Conservation (phyloP, 257 asterid species). For the Solanum pimpinellifolium region DNA sequence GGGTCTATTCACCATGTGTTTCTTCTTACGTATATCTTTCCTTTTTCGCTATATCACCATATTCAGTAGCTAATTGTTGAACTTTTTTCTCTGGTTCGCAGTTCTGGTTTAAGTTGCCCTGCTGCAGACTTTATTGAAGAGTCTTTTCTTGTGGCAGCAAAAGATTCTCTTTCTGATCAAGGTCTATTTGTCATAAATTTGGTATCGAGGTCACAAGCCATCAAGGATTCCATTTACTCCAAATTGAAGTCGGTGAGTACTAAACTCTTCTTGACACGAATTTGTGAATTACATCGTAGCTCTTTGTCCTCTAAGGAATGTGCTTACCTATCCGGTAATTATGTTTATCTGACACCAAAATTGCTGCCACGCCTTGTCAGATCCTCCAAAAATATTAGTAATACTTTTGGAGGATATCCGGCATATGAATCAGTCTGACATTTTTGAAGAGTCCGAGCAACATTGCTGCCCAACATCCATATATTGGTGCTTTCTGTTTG, state of each 20-base stretch:
- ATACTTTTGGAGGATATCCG: not conserved
- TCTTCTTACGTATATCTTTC: not conserved
- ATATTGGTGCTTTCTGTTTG: not conserved
- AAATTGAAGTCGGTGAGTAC: conserved; percentile 49
- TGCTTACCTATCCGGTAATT: not conserved
- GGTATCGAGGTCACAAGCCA: conserved; percentile 71
- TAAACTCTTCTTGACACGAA: too few species aligned
- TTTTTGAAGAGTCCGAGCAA: not conserved
- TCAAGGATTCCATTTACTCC: conserved; percentile 48
- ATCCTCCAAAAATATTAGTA: not conserved
- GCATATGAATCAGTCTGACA: not conserved
- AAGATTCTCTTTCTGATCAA: conserved; percentile 58
- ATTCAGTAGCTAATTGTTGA: not conserved
- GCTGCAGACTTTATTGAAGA: conserved; percentile 72
- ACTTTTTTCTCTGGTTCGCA: conserved; percentile 17
- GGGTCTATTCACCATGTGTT: not conserved
- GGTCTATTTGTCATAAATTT: conserved; percentile 72
- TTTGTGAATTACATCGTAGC: too few species aligned
- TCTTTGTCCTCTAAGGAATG: too few species aligned
- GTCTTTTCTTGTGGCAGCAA: conserved; percentile 51
- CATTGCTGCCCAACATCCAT: not conserved
- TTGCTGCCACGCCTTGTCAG: not conserved
- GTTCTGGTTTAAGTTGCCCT: conserved; percentile 89
- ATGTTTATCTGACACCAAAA: not conserved
- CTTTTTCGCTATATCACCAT: not conserved